Evolutionary conservation across 2,329 filamentous ascomycete genomes (phyloP), one percentile per base, ranked within the genome.

Genomic region (Aureobasidium sp.): DNA sequence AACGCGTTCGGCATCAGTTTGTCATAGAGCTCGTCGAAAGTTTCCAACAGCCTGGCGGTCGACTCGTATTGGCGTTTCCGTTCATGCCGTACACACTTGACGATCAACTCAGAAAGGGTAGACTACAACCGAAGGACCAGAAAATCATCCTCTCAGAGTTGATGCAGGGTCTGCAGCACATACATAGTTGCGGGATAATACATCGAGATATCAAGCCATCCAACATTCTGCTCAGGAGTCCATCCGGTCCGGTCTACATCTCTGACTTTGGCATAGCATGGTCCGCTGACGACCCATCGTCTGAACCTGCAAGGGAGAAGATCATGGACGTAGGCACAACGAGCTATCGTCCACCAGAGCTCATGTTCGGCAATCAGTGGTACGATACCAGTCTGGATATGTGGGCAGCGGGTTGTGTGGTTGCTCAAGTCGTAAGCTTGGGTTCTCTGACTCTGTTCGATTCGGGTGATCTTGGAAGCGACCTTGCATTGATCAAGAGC

Each of bases 131-230:
- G 2, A 6, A 16, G 14, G 34, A 49, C n/a, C 57, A 59, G 8
- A 50, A 73, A 54, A 70, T 74, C 13, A 77, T 84, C 79, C 72
- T 94, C 81, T 74, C 75, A 11, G 86, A 92, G 66, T 70, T 94
- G 7, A 88, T 97, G 70, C 73, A 76, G 3, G 92, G 85, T 8
- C 81, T 99, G 2, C 76, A 76, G 2, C 81, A 89, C 67, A 78
- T 97, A 2, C 94, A 99, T 71, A 67, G 73, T 8, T 76, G 84
- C 29, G 88, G 85, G 8, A 91, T 99, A 62, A 88, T 99, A 59
- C 94, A 99, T 72, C 86, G 94, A 61, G 94, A 99, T 70, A 78
- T 99, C 71, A 99, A 99, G 71, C 94, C 94, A 0, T 91, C 91
- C 0, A 96, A 96, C 58, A 82, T 99, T 39, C 67, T 74, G 5